A percentile compares a stretch with the other conserved stretches of the same genome.
These are phyloP conservation scores for Solanum pimpinellifolium DNA, from an alignment of 257 asterid species.

Conservation along the genomic window DNA sequence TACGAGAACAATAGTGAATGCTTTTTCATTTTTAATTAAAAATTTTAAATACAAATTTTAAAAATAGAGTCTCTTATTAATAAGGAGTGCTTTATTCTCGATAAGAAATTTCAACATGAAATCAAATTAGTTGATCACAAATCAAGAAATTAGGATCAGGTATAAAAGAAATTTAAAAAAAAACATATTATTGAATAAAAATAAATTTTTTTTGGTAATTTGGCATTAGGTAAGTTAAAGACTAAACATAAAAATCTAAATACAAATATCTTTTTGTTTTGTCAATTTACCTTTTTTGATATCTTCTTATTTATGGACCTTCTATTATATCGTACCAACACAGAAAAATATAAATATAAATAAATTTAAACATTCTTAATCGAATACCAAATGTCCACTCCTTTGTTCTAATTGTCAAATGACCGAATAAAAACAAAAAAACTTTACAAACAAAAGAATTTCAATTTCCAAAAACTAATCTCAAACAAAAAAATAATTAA, in stretches of 20 bases:
- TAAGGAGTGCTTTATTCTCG: not conserved
- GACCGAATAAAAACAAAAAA: not conserved
- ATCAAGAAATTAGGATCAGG: accelerated
- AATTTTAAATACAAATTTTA: no score
- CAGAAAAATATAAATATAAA: no score
- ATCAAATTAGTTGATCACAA: not conserved
- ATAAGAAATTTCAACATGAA: not conserved
- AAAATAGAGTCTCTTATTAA: no score
- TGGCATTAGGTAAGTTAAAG: not conserved
- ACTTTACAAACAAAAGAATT: not conserved
- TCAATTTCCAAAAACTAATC: not conserved
- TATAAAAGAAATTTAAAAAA: no score
- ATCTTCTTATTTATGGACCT: not conserved
- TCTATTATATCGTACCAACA: no score
- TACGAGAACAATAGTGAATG: not conserved
- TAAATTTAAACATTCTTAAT: no score
- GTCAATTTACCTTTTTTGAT: no score
- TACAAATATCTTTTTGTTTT: no score
- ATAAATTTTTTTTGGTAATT: no score
- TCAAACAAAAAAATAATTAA: not conserved
- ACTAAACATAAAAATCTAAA: no score
- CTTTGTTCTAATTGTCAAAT: accelerated
- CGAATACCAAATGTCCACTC: no score
- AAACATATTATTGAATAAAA: not conserved
- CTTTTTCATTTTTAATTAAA: no score